These are phyloP conservation scores for Botrytis pseudocinerea DNA, from an alignment of 2,329 filamentous ascomycete species.

Conservation along the genomic window DNA sequence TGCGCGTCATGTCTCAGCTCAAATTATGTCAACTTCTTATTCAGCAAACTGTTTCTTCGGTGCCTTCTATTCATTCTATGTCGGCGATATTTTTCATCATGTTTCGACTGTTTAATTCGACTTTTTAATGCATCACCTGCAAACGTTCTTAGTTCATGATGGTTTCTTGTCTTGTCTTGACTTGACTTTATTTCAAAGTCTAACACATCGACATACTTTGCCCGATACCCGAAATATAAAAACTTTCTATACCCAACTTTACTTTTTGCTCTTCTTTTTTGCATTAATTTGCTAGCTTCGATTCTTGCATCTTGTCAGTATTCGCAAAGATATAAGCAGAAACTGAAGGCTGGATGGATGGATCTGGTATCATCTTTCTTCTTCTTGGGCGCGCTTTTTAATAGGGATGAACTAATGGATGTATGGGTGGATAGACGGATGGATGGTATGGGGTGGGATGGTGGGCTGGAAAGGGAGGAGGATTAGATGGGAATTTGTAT, in stretches of 20 bases:
- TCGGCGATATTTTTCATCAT: background rate
- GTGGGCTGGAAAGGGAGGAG: background rate
- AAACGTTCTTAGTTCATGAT: constrained; percentile 3
- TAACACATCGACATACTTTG: background rate
- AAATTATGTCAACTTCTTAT: background rate
- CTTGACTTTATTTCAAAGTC: constrained; percentile 10
- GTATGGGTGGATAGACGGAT: constrained; percentile 15
- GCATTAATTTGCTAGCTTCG: background rate
- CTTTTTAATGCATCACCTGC: constrained; percentile 4
- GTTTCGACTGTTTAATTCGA: constrained; percentile 18
- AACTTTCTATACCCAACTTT: constrained; percentile 18
- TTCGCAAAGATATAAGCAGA: background rate
- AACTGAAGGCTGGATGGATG: constrained; percentile 19
- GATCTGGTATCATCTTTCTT: constrained; percentile 18
- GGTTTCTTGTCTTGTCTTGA: background rate
- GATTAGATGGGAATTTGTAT: constrained; percentile 8
- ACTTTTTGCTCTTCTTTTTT: background rate
- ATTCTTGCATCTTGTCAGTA: constrained; percentile 12
- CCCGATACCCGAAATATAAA: constrained; percentile 15
- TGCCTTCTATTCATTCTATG: background rate
- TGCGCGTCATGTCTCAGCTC: constrained; percentile 12
- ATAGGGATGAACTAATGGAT: constrained; percentile 17
- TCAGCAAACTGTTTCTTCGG: background rate
- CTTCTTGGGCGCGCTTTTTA: constrained; percentile 4
- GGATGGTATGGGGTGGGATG: constrained; percentile 16